Evolutionary conservation across 2,329 filamentous ascomycete genomes (phyloP), one percentile per base, ranked within the genome.

Genomic region (Metarhizium guizhouense): DNA sequence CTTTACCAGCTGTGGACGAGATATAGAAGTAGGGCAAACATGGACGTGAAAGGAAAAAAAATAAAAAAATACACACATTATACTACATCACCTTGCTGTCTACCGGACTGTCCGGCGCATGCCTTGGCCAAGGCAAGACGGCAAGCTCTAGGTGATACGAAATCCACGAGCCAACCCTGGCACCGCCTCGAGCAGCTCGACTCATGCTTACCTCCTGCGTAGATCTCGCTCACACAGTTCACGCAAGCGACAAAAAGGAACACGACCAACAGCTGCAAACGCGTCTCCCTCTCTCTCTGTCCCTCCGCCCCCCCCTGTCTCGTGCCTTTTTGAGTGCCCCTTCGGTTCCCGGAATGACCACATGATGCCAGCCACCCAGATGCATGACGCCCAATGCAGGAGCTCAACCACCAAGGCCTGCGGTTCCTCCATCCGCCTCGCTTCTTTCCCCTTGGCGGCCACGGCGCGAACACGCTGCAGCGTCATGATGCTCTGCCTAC

Each of bases 311-410:
- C 18, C 8, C 29, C 29, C 25, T 53, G 47, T 30, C 32, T 43
- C 47, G 34, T 53, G 51, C 50, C 51, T 36, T 45, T 42, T 34
- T 30, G 43, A 32, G 30, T 34, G 6, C 32, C 20, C 51, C 30
- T 32, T 48, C 47, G 48, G 32, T 43, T 49, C 40, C 47, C 25
- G 48, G 42, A 52, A 20, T 40, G 42, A n/a, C 40, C 52, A 54
- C 48, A 54, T 54, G 55, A 54, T 43, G 51, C 1, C 36, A 48
- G 47, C 48, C 47, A 54, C 54, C 10, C n/a, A 30, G 29, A 52
- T 56, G 55, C 51, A 50, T 45, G 40, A 36, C 16, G 30, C 40
- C 36, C 2, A 48, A 25, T 43, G 47, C 25, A 52, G 54, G 43
- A 50, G 16, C 18, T 13, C 32, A 48, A 18, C 43, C 20, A 45